These are phyloP conservation scores for Tricharina praecox DNA, from an alignment of 495 filamentous ascomycete genomes.

Conservation along the genomic window DNA sequence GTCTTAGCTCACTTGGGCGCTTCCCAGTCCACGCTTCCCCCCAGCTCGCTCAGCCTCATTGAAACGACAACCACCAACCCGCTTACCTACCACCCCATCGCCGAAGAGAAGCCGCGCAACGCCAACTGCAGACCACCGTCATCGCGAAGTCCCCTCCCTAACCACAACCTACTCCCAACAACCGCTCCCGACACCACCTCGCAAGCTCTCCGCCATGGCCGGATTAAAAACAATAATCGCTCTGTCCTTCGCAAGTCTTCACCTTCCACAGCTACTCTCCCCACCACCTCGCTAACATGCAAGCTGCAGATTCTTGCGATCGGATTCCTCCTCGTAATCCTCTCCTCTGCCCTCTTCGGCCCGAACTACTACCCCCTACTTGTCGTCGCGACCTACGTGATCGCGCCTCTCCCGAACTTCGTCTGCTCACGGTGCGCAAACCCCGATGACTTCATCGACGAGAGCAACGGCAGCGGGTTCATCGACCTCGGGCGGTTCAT, in stretches of 20 bases:
- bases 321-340: constrained; percentile 96
- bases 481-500: constrained; percentile 86
- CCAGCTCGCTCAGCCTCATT: too few species aligned
- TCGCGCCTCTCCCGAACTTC: constrained; percentile 92
- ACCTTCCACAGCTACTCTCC: neutral
- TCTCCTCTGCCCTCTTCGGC: constrained; percentile 77
- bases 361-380: constrained; percentile 82
- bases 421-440: constrained; percentile 74
- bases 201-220: constrained; percentile 48
- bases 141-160: too few species aligned
- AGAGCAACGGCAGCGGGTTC: constrained; percentile 58
- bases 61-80: too few species aligned
- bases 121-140: too few species aligned
- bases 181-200: too few species aligned
- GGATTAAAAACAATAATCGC: constrained; percentile 97
- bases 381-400: constrained; percentile 84
- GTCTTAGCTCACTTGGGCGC: too few species aligned
- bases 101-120: too few species aligned
- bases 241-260: constrained; percentile 68
- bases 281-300: neutral
- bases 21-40: too few species aligned
- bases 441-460: constrained; percentile 86
- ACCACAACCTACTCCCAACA: too few species aligned
- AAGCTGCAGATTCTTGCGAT: constrained; percentile 67
- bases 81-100: too few species aligned